Percentiles rank a stretch among this genome's conserved stretches.
phyloP scores from a whole-genome alignment of 257 asterid genomes.

The Fraxinus anomala region DNA sequence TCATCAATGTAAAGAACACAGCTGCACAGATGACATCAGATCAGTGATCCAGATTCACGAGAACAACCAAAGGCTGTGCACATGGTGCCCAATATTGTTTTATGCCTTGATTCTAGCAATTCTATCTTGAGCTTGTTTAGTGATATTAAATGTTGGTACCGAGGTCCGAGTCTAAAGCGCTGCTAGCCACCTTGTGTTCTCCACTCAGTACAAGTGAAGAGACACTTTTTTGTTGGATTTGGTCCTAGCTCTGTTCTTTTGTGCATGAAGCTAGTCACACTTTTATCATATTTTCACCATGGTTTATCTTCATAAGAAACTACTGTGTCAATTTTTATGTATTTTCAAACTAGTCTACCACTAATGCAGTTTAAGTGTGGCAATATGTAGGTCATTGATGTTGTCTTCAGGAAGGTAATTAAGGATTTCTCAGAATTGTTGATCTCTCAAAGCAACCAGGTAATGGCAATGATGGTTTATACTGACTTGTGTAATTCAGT shows the following conservation, averaged over 20 bases:
- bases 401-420: conserved; percentile 66
- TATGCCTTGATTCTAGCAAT: not conserved
- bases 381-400: conserved; percentile 63
- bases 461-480: conserved; percentile 22
- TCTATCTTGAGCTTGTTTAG: not conserved
- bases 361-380: conserved; percentile 25
- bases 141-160: not conserved
- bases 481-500: not conserved
- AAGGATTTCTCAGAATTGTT: conserved; percentile 72
- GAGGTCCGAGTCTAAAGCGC: not conserved
- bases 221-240: conserved; percentile 1
- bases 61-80: not conserved
- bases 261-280: not conserved
- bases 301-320: not conserved
- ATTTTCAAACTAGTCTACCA: conserved; percentile 6
- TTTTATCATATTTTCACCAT: not conserved
- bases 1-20: conserved; percentile 2
- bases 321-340: not conserved
- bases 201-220: not conserved
- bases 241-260: conserved; percentile 9
- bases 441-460: conserved; percentile 82
- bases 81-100: not conserved
- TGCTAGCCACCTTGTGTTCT: not conserved
- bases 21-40: not conserved
- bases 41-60: conserved; percentile 8